Evolutionary conservation across 306 rosid species (phyloP).

Genomic region (Pachyrhizus erosus): DNA sequence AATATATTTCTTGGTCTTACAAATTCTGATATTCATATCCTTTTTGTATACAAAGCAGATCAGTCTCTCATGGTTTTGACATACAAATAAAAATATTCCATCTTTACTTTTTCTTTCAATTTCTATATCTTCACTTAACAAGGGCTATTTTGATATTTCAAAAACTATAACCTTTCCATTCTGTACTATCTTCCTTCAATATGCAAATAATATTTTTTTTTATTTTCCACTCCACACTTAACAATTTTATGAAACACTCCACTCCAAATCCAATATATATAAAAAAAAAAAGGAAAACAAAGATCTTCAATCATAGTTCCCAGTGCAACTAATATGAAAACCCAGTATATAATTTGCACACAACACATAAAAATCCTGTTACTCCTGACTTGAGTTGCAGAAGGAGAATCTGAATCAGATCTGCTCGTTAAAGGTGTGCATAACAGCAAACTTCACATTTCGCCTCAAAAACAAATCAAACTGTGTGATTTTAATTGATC

Average conservation of each 20-base stretch:
- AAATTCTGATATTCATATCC: background rate
- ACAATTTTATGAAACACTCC: conserved; percentile 13
- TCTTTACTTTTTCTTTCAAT: background rate
- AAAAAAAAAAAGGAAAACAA: conserved; percentile 14
- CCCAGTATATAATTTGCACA: background rate
- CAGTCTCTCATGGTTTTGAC: background rate
- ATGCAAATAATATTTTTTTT: background rate
- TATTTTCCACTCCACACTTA: conserved; percentile 5
- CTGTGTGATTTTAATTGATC: conserved; percentile 19
- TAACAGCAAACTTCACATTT: conserved; percentile 17
- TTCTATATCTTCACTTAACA: conserved; percentile 19
- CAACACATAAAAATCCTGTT: conserved; percentile 3
- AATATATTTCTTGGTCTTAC: background rate
- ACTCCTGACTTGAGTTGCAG: conserved; percentile 13
- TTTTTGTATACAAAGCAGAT: background rate
- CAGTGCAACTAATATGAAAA: conserved; percentile 18
- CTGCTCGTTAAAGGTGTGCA: background rate
- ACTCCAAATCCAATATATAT: background rate
- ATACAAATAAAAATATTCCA: conserved; percentile 22
- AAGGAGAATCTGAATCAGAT: conserved; percentile 32
- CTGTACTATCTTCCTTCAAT: background rate
- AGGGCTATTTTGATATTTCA: conserved; percentile 14
- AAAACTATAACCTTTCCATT: conserved; percentile 15
- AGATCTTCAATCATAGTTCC: conserved; percentile 20
- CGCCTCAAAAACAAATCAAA: background rate